A percentile compares a stretch with the other conserved stretches of the same genome.
Conservation (phyloP, 2,329 filamentous ascomycete species). For the Hypoxylon sp. region DNA sequence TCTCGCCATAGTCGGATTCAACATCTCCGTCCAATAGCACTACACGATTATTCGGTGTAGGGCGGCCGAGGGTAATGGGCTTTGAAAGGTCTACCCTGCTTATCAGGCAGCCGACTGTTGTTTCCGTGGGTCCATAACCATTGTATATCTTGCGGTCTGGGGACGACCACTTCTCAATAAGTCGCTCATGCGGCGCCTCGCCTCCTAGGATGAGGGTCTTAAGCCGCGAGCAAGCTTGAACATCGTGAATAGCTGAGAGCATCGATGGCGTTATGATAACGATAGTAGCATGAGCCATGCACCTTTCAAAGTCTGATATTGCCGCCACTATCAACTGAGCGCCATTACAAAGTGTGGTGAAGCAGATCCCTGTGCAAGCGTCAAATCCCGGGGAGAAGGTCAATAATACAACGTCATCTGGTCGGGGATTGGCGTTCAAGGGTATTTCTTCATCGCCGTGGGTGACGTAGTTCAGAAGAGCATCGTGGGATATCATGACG, state of each 20-base stretch:
- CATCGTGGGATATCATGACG: not conserved
- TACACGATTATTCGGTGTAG: conserved; percentile 3
- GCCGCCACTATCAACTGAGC: not conserved
- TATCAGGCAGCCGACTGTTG: conserved; percentile 18
- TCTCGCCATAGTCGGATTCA: not conserved
- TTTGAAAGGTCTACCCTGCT: conserved; percentile 3
- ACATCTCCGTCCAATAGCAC: not conserved
- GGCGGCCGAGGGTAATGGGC: conserved; percentile 15
- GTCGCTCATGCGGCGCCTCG: not conserved
- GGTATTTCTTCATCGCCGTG: not conserved
- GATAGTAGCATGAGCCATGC: not conserved
- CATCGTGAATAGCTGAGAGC: not conserved
- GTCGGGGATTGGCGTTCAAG: not conserved
- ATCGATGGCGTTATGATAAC: not conserved
- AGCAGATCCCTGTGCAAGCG: not conserved
- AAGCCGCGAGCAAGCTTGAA: not conserved
- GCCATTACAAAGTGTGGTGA: not conserved
- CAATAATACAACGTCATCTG: not conserved
- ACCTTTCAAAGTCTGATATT: not conserved
- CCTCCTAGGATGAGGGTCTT: not conserved
- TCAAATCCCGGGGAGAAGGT: not conserved
- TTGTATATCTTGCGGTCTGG: conserved; percentile 25
- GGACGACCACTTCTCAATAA: not conserved
- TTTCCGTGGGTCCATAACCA: conserved; percentile 28
- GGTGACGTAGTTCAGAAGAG: not conserved